Conservation (phyloP, 768 basidiomycete species). For the Cubamyces sp. region DNA sequence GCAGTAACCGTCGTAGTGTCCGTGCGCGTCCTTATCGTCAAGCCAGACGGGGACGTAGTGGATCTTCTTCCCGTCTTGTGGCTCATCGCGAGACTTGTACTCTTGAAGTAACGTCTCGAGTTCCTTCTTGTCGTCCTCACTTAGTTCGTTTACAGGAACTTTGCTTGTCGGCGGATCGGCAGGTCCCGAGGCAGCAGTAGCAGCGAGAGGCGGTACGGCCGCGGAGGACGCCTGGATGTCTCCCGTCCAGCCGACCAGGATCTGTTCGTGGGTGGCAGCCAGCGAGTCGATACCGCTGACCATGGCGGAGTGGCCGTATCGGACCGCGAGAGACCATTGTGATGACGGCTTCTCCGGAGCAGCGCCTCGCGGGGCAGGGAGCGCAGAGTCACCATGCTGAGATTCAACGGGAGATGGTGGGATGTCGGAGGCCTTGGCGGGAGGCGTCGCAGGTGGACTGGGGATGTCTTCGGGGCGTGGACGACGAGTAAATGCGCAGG, state of each 20-base stretch:
- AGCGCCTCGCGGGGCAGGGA: slow-evolving; percentile 22
- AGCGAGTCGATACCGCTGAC: slow-evolving; percentile 90
- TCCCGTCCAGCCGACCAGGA: slow-evolving; percentile 94
- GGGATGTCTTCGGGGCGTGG: slow-evolving; percentile 49
- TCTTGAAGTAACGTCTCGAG: slow-evolving; percentile 66
- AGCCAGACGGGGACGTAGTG: slow-evolving; percentile 91
- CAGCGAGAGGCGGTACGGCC: slow-evolving; percentile 34
- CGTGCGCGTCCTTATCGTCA: slow-evolving; percentile 86
- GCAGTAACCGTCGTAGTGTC: slow-evolving; percentile 97
- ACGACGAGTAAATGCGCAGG: slow-evolving; percentile 58
- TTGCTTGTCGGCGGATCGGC: slow-evolving; percentile 30
- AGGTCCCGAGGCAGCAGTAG: slow-evolving; percentile 29
- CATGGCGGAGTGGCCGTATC: slow-evolving; percentile 95
- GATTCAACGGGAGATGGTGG: slow-evolving; percentile 32
- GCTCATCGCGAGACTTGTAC: slow-evolving; percentile 65
- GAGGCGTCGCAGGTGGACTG: slow-evolving; percentile 82
- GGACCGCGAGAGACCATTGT: slow-evolving; percentile 75
- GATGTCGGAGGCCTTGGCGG: slow-evolving; percentile 55
- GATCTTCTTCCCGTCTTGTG: slow-evolving; percentile 56
- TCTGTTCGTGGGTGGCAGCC: slow-evolving; percentile 81
- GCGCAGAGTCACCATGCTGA: slow-evolving; percentile 15
- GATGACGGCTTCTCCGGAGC: slow-evolving; percentile 27
- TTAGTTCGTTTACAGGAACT: slow-evolving; percentile 55
- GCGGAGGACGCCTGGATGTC: slow-evolving; percentile 64
- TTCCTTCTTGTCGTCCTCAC: slow-evolving; percentile 62